Conservation (phyloP, 169 alveolate genomes). For the Pseudocohnilembus persalinus region DNA sequence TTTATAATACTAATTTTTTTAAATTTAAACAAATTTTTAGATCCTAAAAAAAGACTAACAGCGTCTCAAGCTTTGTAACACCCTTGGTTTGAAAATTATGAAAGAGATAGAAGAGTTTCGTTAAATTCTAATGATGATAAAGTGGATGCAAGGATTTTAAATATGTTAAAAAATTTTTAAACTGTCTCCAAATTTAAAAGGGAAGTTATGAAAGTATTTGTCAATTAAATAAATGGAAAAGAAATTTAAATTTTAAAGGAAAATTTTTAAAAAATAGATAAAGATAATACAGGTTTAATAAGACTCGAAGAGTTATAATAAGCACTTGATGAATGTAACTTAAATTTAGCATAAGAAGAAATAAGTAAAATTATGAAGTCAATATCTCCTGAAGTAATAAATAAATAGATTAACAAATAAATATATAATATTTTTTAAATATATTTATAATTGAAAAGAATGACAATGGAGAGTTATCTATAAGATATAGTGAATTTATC, state of each 20-base stretch:
- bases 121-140: background rate
- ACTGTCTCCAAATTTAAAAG: slow-evolving; percentile 25
- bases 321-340: background rate
- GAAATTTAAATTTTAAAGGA: slow-evolving; percentile 35
- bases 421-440: too few species aligned
- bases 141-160: slow-evolving; percentile 5
- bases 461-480: slow-evolving; percentile 26
- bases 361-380: slow-evolving; percentile 1
- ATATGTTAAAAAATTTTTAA: slow-evolving; percentile 14
- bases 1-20: too few species aligned
- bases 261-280: slow-evolving; percentile 40
- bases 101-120: background rate
- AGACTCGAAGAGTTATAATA: slow-evolving; percentile 31
- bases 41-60: background rate
- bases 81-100: slow-evolving; percentile 2
- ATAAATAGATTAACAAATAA: background rate
- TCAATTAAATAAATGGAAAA: slow-evolving; percentile 34
- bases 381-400: background rate
- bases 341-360: slow-evolving; percentile 10
- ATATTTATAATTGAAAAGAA: background rate
- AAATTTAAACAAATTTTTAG: background rate
- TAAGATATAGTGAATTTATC: slow-evolving; percentile 60
- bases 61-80: background rate
- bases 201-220: slow-evolving; percentile 41
- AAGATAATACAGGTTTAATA: slow-evolving; percentile 43